Evolutionary conservation across 345 rosid species (phyloP), one percentile per base, ranked within the genome.

Genomic region (Bretschneidera sinensis): DNA sequence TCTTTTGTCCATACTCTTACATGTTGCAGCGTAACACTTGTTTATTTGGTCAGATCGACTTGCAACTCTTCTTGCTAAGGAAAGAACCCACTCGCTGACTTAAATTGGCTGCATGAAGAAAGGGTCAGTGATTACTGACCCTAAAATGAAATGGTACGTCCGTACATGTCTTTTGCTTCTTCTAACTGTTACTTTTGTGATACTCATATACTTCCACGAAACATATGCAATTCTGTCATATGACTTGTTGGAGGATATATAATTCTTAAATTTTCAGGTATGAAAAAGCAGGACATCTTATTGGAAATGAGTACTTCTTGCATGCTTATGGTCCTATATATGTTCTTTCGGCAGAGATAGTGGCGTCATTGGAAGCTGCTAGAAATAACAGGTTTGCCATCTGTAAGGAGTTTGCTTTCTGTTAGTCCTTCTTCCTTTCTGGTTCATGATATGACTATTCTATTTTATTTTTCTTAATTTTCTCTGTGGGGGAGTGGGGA

Each of bases 21-120:
- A 16, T 34, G 9, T 16, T 24, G 4, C 33, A 28, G 33, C 33
- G 3, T 28, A 28, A 2, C 5, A 8, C 8, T 28, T 24, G 13
- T 48, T 54, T 11, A 2, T 14, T 23, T 60, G 25, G 45, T 51
- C 65, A 86, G 97, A 90, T 80, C 87, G 97, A 24, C 89, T 89
- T 55, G 83, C 84, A 6, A 85, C 95, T 51, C 85, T 87, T 71
- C 85, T 90, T 21, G 97, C 87, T 2, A 90, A 79, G 73, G 97
- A 89, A 70, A 79, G 92, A 64, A 67, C 65, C 23, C 74, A 85
- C 66, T 62, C 88, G 0, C 63, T 47, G 55, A 83, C 88, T 48
- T 85, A 89, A 60, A 87, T 88, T 28, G 92, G 92, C 39, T 88
- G 92, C 75, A 88, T 86, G 96, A 88, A 88, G 87, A 88, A 85